Conservation (phyloP, 257 asterid species). For the Capsicum baccatum region DNA sequence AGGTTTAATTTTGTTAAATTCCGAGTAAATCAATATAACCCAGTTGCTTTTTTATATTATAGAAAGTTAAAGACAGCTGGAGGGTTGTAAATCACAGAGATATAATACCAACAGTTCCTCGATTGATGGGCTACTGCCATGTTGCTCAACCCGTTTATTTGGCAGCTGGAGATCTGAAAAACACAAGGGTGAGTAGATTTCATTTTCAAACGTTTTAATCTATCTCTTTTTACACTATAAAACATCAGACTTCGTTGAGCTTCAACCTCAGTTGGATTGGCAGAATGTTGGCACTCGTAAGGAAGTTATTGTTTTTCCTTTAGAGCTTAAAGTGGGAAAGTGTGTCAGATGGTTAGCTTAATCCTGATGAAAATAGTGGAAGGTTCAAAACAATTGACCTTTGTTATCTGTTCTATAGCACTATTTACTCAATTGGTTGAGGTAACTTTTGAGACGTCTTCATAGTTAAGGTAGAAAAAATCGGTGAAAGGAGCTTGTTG, state of each 20-base stretch:
- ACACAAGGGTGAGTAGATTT: constrained; percentile 49
- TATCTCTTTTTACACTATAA: background rate
- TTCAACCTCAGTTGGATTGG: background rate
- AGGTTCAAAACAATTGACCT: background rate
- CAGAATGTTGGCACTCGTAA: background rate
- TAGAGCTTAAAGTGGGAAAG: background rate
- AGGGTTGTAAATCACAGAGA: constrained; percentile 95
- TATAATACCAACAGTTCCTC: constrained; percentile 98
- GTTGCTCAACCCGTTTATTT: constrained; percentile 96
- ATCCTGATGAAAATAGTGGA: background rate
- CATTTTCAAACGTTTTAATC: constrained; percentile 2
- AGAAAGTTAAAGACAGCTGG: constrained; percentile 96
- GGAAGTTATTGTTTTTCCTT: background rate
- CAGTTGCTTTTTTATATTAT: constrained; percentile 34
- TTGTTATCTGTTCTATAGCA: background rate
- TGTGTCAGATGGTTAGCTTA: background rate
- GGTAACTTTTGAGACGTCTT: background rate
- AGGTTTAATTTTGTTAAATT: constrained; percentile 2
- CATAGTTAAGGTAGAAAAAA: background rate
- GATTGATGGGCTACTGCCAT: constrained; percentile 98
- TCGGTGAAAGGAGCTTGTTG: background rate
- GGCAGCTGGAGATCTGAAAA: constrained; percentile 60
- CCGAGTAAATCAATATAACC: background rate
- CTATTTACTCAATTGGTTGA: background rate
- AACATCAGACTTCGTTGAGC: background rate